Base-by-base conservation (phyloP, 2,329 filamentous ascomycete species). In the Alternaria postmessia region DNA sequence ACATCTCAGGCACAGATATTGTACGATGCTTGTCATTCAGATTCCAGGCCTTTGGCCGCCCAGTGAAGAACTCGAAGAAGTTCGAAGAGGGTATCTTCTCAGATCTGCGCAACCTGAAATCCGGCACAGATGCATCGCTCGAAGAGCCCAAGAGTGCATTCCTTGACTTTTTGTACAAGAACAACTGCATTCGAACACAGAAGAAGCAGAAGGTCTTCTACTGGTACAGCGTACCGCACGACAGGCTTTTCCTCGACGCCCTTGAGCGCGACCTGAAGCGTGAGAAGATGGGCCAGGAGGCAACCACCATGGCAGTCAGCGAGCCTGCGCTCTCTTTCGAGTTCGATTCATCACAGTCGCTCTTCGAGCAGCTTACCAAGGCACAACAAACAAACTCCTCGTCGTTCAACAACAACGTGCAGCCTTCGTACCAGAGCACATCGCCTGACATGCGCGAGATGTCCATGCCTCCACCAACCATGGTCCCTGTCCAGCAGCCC, bases 121-220 rank as follows among this genome's bases (percentile, higher is more conserved):
- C 95, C 24, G 95, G 95, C 67, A 98, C 94, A 72, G 95, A 99
- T 84, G 95, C 95, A 49, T 97, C 95, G 42, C 88, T 99, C 62
- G 95, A 99, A 82, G 95, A 99, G 84, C 95, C 95, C 57, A 99
- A 99, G 86, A 98, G 94, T 82, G 90, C 92, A 2, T 99, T 99
- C 82, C 87, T 99, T 63, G 95, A 99, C 81, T 99, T 98, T 80
- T 86, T 99, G 44, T 99, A 99, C 88, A 99, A 99, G 87, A 99
- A 99, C 87, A 99, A 99, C 85, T 99, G 95, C 86, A 99, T 99
- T 72, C 90, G 95, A 71, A 99, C 95, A 38, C 95, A 99, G 81
- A 99, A 99, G 89, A 99, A 99, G 87, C 95, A 99, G 78, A 99
- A 99, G 85, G 95, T 99, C 68, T 99, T 99, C 77, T 99, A 98